A percentile compares a stretch with the other conserved stretches of the same genome.
phyloP scores from a whole-genome alignment of 306 rosid genomes.

The Medicago lupulina region DNA sequence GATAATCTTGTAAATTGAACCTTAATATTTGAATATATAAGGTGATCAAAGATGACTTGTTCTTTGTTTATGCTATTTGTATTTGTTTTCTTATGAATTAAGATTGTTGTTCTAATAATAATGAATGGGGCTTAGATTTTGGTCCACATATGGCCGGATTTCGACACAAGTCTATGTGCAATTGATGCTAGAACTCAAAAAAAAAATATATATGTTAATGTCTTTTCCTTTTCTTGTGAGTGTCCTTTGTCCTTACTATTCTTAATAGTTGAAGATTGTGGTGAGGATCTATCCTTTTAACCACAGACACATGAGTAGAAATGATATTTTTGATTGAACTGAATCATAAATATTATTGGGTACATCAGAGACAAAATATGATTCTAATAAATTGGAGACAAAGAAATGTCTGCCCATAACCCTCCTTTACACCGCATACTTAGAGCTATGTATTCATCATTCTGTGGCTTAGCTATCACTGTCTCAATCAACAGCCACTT shows the following conservation, averaged over 20 bases:
- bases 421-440: constrained; percentile 26
- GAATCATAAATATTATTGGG: constrained; percentile 22
- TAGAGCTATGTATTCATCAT: constrained; percentile 32
- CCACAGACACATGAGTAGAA: constrained; percentile 32
- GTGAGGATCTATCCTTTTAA: constrained; percentile 27
- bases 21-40: no score
- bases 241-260: background rate
- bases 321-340: constrained; percentile 20
- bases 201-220: background rate
- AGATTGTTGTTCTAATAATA: no score
- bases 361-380: constrained; percentile 40
- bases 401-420: constrained; percentile 49
- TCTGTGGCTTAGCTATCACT: constrained; percentile 45
- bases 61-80: no score
- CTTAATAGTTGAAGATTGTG: constrained; percentile 7
- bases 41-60: no score
- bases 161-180: no score
- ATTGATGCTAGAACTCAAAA: no score
- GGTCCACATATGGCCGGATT: background rate
- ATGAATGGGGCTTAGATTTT: background rate
- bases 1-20: no score
- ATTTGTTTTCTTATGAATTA: no score
- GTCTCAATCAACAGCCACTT: constrained; percentile 51
- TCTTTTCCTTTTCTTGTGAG: background rate
- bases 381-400: constrained; percentile 45